Conservation (phyloP, 257 asterid genomes). For the Ocimum tenuiflorum region DNA sequence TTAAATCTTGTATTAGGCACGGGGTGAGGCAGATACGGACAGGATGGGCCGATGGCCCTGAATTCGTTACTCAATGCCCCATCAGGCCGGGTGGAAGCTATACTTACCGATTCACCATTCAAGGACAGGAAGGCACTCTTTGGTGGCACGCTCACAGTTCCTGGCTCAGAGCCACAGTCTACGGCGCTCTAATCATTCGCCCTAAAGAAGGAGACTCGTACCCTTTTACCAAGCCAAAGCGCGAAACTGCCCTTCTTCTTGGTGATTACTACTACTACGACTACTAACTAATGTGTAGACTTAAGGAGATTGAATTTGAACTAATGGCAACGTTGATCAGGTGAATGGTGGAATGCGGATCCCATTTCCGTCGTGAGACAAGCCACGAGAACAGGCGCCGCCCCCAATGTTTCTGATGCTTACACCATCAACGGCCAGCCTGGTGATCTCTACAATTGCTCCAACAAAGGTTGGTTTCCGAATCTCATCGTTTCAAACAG, state of each 20-base stretch:
- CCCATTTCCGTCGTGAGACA: slow-evolving; percentile 43
- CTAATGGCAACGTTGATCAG: slow-evolving; percentile 23
- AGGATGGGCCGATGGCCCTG: slow-evolving; percentile 91
- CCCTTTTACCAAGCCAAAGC: slow-evolving; percentile 40
- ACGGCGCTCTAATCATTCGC: slow-evolving; percentile 48
- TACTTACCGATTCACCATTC: slow-evolving; percentile 67
- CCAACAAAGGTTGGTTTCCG: slow-evolving; percentile 30
- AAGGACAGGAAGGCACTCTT: slow-evolving; percentile 93
- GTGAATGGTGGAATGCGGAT: slow-evolving; percentile 81
- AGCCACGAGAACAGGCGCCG: slow-evolving; percentile 57
- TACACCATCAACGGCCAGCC: too few relatives aligned
- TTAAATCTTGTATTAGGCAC: slow-evolving; percentile 37
- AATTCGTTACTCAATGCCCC: slow-evolving; percentile 83
- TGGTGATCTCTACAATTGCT: too few relatives aligned
- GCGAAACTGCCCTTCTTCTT: slow-evolving; percentile 44
- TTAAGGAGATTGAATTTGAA: too few relatives aligned
- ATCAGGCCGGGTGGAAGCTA: slow-evolving; percentile 80
- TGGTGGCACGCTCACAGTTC: slow-evolving; percentile 98
- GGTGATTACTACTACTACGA: slow-evolving; percentile 26
- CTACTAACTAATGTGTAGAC: too few relatives aligned
- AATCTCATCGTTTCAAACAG: not conserved
- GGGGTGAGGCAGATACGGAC: slow-evolving; percentile 74
- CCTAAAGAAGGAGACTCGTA: slow-evolving; percentile 40
- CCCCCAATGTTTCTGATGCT: slow-evolving; percentile 73
- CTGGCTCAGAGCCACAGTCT: slow-evolving; percentile 73